phyloP scores from a whole-genome alignment of 2,329 filamentous ascomycete species.

The Colletotrichum sp. region DNA sequence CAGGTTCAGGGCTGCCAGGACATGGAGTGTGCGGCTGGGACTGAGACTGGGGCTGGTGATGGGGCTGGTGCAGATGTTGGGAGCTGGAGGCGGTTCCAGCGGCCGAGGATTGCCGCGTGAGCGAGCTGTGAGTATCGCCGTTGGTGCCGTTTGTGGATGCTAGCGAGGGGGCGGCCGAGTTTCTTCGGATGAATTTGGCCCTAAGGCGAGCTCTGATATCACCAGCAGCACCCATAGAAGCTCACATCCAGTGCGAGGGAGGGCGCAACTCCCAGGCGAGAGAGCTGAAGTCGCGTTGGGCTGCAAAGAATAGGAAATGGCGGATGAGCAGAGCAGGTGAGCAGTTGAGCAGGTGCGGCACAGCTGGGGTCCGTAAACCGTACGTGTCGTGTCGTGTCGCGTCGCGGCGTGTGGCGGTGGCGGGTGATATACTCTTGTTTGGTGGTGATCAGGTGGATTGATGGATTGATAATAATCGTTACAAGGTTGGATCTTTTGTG shows the following conservation, averaged over 20 bases:
- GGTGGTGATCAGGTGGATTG: not conserved
- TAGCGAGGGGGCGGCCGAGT: slow-evolving; percentile 42
- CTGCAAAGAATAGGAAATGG: not conserved
- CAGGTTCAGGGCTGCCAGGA: slow-evolving; percentile 2
- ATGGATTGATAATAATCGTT: not conserved
- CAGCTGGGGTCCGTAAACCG: not conserved
- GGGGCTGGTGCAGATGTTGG: slow-evolving; percentile 5
- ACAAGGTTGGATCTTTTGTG: not conserved
- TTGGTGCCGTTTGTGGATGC: slow-evolving; percentile 37
- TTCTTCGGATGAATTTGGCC: slow-evolving; percentile 49
- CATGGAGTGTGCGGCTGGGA: slow-evolving; percentile 5
- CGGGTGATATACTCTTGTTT: not conserved
- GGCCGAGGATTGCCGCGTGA: slow-evolving; percentile 20
- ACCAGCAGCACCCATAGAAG: slow-evolving; percentile 28
- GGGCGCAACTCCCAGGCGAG: not conserved
- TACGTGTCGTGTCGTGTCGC: not conserved
- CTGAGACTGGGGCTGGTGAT: slow-evolving; percentile 1
- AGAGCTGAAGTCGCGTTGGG: not conserved
- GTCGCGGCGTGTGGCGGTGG: not conserved
- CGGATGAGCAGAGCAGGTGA: not conserved
- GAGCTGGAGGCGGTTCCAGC: slow-evolving; percentile 16
- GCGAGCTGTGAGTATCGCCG: slow-evolving; percentile 27
- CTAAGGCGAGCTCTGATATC: slow-evolving; percentile 52
- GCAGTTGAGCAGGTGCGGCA: not conserved
- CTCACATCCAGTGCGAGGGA: not conserved